Conservation (phyloP, 495 filamentous ascomycete species). For the Talaromyces proteolyticus region DNA sequence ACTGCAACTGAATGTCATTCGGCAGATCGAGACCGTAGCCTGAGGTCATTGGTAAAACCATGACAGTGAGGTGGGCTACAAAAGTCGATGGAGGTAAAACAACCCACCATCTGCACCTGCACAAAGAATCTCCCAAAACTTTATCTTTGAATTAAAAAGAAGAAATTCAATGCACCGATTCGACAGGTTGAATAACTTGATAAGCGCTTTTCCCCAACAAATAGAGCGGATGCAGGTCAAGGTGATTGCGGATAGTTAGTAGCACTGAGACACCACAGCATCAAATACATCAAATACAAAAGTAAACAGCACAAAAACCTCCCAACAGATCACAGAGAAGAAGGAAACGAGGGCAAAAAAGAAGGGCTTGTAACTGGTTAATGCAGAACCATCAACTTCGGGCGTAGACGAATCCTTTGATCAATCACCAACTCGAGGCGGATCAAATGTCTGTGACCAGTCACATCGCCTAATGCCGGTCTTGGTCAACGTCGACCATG, state of each 20-base stretch:
- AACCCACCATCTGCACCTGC: no score
- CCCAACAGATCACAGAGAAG: background rate
- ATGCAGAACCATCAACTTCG: no score
- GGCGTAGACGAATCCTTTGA: background rate
- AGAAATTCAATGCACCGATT: no score
- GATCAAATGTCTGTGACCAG: background rate
- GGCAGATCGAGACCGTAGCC: slow-evolving; percentile 26
- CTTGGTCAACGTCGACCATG: background rate
- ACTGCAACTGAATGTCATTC: slow-evolving; percentile 35
- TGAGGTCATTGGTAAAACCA: background rate
- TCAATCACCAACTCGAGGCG: background rate
- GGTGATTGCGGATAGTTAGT: no score
- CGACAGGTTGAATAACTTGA: no score
- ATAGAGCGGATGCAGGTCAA: no score
- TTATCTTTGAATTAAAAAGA: no score
- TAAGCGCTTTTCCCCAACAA: no score
- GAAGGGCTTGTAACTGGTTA: no score
- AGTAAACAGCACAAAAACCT: background rate
- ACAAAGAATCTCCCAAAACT: no score
- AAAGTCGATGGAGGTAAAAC: no score
- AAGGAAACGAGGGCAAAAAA: background rate
- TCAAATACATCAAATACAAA: background rate
- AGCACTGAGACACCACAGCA: background rate
- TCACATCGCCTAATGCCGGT: background rate
- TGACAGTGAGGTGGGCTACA: no score